Evolutionary conservation across 2,329 filamentous ascomycete genomes (phyloP), one percentile per base, ranked within the genome.

Genomic region (Trichoderma polysporum): DNA sequence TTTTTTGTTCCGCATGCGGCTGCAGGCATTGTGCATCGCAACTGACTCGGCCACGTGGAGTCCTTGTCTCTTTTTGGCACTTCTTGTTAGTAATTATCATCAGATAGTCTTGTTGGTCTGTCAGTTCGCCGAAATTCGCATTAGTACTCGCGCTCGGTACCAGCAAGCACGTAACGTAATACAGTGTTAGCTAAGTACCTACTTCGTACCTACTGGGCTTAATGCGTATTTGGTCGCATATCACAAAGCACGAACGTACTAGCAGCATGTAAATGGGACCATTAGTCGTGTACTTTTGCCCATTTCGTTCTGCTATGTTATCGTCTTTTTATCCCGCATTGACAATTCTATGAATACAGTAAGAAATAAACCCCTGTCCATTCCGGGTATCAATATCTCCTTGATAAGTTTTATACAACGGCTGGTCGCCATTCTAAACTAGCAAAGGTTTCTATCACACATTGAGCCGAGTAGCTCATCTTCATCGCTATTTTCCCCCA

Each of bases 1-100:
- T 35, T 22, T 50, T 17, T 37, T 47, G 17, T 25, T 12, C 39
- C 41, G 41, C 45, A 52, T 61, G 45, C 58, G 29, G 45, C 39
- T 61, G 31, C 45, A 22, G 31, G 45, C 31, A 33, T 60, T 19
- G 12, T 52, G 58, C 58, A 52, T 61, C 22, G 10, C 25, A 41
- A 59, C 56, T 61, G 58, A 61, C 31, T 61, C 58, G 58, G 33
- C 45, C 58, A 52, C 58, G 45, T 52, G 58, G 58, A 52, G 57
- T 47, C 29, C 33, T 29, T 15, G 45, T 19, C 45, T 29, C 45
- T 37, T 61, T 33, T 52, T n/a, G 45, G 17, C 45, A n/a, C 41
- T 27, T 50, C 41, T 9, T 27, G 29, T 49, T 47, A 19, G 57
- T 59, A 9, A 59, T 33, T 33, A 49, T 59, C 57, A 22, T 33